Base-by-base conservation (phyloP, 169 alveolate genomes). In the Plasmodium gonderi region DNA sequence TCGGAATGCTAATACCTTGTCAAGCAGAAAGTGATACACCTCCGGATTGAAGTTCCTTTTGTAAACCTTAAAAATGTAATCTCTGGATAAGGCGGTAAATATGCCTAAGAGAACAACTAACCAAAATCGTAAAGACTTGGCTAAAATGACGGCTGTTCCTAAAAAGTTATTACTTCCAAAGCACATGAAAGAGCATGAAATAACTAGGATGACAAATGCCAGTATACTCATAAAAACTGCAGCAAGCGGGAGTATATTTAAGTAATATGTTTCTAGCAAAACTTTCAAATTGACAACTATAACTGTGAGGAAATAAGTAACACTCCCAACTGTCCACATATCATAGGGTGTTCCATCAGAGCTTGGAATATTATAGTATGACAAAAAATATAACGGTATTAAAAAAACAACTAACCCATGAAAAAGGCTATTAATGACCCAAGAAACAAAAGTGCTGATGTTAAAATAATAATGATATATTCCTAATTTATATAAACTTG, bases 401-500 rank as follows among this genome's bases (percentile, higher is more conserved):
- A 80, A 14, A 80, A 96, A 96, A 5, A 96, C 95, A 33, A 96
- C 81, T 2, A 94, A 81, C 7, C 96, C 92, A 44, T 96, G 98
- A 90, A 94, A 79, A 42, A 95, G 82, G 14, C 97, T 91, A 79
- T 95, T 93, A 9, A 96, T 60, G 6, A 96, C 90, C 96, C 97
- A 96, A 14, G 96, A 92, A 1, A 95, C 76, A 80, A 96, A 95
- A 38, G 91, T 93, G 49, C 79, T 91, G 3, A 94, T 78, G 76
- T 96, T 96, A 69, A 95, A 91, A 91, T 95, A 96, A 72, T 79
- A 92, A 67, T 96, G 95, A 36, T 80, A 81, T 38, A 93, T 96
- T 8, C 98, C 98, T 85, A 91, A 82, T 75, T 90, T 93, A 74
- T 97, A 97, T 36, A 97, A 51, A 64, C 90, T 92, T 23, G 98